Base-by-base conservation (phyloP, 2,329 filamentous ascomycete genomes). In the Cordyceps militaris region DNA sequence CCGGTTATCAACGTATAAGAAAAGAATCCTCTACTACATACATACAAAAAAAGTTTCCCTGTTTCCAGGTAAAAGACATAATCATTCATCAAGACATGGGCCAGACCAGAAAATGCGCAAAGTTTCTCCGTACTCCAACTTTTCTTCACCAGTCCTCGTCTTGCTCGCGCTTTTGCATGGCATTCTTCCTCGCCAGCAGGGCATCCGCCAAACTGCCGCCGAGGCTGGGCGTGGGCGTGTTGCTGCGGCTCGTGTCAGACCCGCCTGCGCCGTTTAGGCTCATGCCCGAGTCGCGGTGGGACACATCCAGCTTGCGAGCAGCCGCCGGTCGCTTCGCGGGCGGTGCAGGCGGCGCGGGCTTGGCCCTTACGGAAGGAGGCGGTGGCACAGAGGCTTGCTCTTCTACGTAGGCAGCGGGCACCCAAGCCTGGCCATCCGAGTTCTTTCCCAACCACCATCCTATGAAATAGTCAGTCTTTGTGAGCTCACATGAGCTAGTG, bases 381-480 rank as follows among this genome's bases (percentile, higher is more conserved):
- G 84, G 81, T 3, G 85, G 80, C 24, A 84, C 82, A 3, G 83
- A 80, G 4, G 83, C 81, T 69, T 88, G 82, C 73, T 97, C 92
- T 73, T 97, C 88, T 9, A 99, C 87, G 67, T 99, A 99, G 21
- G 93, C 91, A 21, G 92, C 89, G 0, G 94, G 94, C 3, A 94
- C 85, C 94, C 94, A 99, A 53, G 91, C 94, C 72, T 94, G 90
- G n/a, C 83, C 83, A 4, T 65, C 64, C 6, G 63, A 74, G 61
- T 87, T 89, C 76, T 91, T 93, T 62, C 87, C 94, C 48, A 97
- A 79, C 93, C 93, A 97, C 94, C 94, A 99, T 55, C 94, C 93
- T 96, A 23, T 14, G 30, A 16, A n/a, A n/a, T 38, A 21, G 58
- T 74, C 60, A 72, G 71, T 64, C 19, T n/a, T 48, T 6, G 13